Evolutionary conservation across 2,329 filamentous ascomycete genomes (phyloP).

Genomic region (Beauveria brongniartii): DNA sequence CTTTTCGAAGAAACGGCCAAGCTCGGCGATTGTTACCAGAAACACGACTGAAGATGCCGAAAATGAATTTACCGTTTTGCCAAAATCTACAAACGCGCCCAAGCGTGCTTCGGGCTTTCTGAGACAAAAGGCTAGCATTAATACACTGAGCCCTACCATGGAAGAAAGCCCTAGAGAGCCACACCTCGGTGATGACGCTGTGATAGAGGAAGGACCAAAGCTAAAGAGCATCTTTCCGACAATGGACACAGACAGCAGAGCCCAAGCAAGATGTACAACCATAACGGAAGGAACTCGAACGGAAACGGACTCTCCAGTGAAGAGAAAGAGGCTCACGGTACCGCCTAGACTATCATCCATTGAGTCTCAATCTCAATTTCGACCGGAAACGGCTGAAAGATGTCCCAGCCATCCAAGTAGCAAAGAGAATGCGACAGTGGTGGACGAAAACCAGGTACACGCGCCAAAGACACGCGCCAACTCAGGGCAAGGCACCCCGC

Average conservation of each 20-base stretch:
- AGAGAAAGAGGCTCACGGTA: not conserved
- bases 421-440: not conserved
- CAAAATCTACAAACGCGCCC: conserved; percentile 4
- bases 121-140: conserved; percentile 17
- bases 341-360: conserved; percentile 6
- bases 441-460: not conserved
- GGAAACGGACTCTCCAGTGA: not conserved
- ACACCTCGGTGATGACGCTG: not conserved
- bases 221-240: not conserved
- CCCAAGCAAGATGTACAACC: not conserved
- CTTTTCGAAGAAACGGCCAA: conserved; percentile 14
- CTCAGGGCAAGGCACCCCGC: not conserved
- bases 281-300: not conserved
- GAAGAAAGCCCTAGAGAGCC: conserved; percentile 20
- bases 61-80: not conserved
- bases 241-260: not conserved
- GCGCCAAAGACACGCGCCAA: not conserved
- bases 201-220: not conserved
- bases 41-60: conserved; percentile 15
- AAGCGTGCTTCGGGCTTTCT: conserved; percentile 19
- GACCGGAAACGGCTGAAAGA: not conserved
- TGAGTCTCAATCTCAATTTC: not conserved
- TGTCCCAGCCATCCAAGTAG: not conserved
- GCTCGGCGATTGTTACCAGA: conserved; percentile 13
- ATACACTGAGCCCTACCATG: conserved; percentile 23